Base-by-base conservation (phyloP, 139 green algal species). In the Monoraphidium neglectum region DNA sequence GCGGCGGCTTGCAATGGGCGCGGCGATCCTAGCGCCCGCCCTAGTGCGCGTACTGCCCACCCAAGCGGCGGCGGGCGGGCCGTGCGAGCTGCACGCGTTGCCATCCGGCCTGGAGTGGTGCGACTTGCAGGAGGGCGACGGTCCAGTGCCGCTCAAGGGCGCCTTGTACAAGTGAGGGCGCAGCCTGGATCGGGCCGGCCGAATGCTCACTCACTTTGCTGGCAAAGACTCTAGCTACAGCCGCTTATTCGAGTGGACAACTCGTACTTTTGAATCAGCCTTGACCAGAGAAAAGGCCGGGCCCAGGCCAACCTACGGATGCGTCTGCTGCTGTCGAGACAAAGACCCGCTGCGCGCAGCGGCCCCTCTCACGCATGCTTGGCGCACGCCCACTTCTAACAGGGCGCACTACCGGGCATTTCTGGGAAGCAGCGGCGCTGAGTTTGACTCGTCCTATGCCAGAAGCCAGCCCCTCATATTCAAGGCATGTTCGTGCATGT, bases 1-100 rank as follows among this genome's bases (percentile, higher is more conserved):
- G 72, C n/a, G 56, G 81, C 47, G 79, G 88, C 79, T 35, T 74
- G 16, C 4, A 65, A 36, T 54, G 59, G 26, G 87, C 88, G 5
- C 82, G 84, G 40, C 77, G n/a, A n/a, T n/a, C n/a, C n/a, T n/a
- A n/a, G n/a, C n/a, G n/a, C n/a, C n/a, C n/a, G n/a, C n/a, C n/a
- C n/a, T n/a, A n/a, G n/a, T n/a, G n/a, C n/a, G n/a, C n/a, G n/a
- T n/a, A n/a, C n/a, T n/a, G n/a, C n/a, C n/a, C n/a, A n/a, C n/a
- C n/a, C n/a, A n/a, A n/a, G n/a, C n/a, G n/a, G n/a, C n/a, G n/a
- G n/a, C n/a, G n/a, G n/a, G n/a, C n/a, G n/a, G n/a, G 21, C 21
- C 60, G 28, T 72, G 63, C 47, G 47, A 67, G 8, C 49, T 72
- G n/a, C 62, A 66, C 3, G 33, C 24, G 37, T 40, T n/a, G 1